Conservation (phyloP, 2,329 filamentous ascomycete species). For the Mariannaea sp. region DNA sequence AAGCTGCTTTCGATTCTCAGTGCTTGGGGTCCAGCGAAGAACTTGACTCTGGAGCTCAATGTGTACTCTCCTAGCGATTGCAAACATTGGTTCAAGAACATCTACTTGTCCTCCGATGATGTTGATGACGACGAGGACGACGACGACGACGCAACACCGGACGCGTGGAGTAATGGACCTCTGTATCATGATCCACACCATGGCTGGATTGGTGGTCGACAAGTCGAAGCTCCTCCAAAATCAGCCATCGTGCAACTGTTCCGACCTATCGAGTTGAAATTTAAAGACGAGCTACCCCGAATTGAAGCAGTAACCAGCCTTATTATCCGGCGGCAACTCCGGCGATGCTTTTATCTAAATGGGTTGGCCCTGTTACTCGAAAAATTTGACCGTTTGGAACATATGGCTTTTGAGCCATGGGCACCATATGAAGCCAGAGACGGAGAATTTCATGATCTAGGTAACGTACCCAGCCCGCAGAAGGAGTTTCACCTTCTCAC, state of each 20-base stretch:
- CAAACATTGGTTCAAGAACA: slow-evolving; percentile 42
- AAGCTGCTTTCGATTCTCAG: slow-evolving; percentile 41
- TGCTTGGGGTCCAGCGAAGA: slow-evolving; percentile 33
- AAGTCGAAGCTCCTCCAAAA: slow-evolving; percentile 29
- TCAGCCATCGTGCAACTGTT: slow-evolving; percentile 38
- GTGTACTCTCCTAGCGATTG: slow-evolving; percentile 43
- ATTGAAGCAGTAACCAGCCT: slow-evolving; percentile 39
- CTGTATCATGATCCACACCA: slow-evolving; percentile 36
- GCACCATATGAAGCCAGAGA: slow-evolving; percentile 26
- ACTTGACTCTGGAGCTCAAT: slow-evolving; percentile 42
- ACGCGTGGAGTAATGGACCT: background rate
- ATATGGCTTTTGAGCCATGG: slow-evolving; percentile 43
- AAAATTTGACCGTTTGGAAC: slow-evolving; percentile 36
- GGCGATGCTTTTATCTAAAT: slow-evolving; percentile 31
- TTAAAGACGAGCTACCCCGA: slow-evolving; percentile 20
- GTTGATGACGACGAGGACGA: slow-evolving; percentile 19
- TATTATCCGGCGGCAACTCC: slow-evolving; percentile 42
- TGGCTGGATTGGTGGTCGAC: slow-evolving; percentile 40
- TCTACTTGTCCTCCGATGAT: slow-evolving; percentile 32
- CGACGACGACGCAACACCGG: background rate
- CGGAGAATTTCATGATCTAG: slow-evolving; percentile 14
- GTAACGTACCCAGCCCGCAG: slow-evolving; percentile 34
- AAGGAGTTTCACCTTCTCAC: slow-evolving; percentile 15
- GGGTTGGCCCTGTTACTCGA: slow-evolving; percentile 28
- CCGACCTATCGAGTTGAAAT: slow-evolving; percentile 7